Evolutionary conservation across 345 rosid species (phyloP), one percentile per base, ranked within the genome.

Genomic region (Erysimum cheiranthoides): DNA sequence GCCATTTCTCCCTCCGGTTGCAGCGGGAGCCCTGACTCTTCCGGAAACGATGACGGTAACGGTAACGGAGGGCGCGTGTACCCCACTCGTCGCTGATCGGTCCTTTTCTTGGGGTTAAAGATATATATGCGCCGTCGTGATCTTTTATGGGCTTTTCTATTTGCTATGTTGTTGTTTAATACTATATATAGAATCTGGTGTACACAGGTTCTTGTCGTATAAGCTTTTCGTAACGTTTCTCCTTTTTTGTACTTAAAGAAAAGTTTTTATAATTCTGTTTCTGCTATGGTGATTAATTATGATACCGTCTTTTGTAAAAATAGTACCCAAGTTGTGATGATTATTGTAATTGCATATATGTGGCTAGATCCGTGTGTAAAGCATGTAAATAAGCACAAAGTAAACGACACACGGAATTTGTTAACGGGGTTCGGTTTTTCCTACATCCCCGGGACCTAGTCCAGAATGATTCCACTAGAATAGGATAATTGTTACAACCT

Each of bases 41-140:
- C 64, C 28, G 38, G 43, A 2, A 38, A 61, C 21, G 6, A 6
- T 28, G 12, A 11, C 16, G 34, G 16, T 3, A 46, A 46, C 2
- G 39, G 40, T 6, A 42, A 14, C 46, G 57, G 57, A 31, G 38
- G 38, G 32, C 70, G 77, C 46, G 64, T 73, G 46, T 59, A 73
- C 47, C 77, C 77, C 32, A 64, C 57, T 54, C 38, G 65, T 43
- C 47, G 2, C 5, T 73, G 56, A 56, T 21, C 49, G 45, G 64
- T 53, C 18, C 54, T 17, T 46, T 46, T 47, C 10, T 12, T 62
- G 34, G 27, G 27, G 25, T 18, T 30, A 14, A 43, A 46, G 39
- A n/a, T 65, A 14, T 62, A 49, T 53, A 11, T 5, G 38, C 5
- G n/a, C 28, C 16, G 38, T 28, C 25, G 53, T 64, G 56, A 64